Base-by-base conservation (phyloP, 2,329 filamentous ascomycete genomes). In the Alternaria sp. region DNA sequence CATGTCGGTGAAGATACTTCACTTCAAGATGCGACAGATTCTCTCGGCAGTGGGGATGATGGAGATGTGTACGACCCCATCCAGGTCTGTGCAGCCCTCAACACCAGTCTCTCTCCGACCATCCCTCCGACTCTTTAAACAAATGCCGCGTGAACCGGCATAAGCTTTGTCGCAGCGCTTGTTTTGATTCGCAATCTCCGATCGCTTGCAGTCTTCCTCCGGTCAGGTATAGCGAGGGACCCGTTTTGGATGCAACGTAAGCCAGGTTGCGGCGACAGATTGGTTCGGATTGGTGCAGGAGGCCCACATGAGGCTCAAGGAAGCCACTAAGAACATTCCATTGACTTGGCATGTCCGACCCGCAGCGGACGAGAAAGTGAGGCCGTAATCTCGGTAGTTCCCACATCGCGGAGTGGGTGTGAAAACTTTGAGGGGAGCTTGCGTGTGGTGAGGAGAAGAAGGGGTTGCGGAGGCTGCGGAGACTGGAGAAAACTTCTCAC, bases 41-140 rank as follows among this genome's bases (percentile, higher is more conserved):
- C 45, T 59, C 58, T 56, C 40, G 62, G 59, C 54, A 49, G 63
- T 65, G 60, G 60, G 56, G 63, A 59, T 30, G 30, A 32, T 44
- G 51, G 38, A 38, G 57, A 57, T 46, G 45, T 18, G 38, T 38
- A 57, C 50, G 46, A 51, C 38, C 36, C 57, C 44, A 49, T 57
- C 32, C 57, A 51, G 30, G 60, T 60, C 57, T 54, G 57, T 65
- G 60, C 63, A 56, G 32, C 9, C 48, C 57, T 59, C 60, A 59
- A 65, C 54, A 51, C 53, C 46, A 49, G 49, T 16, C 34, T 41
- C 22, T 43, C 53, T 40, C 53, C 57, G 45, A 59, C 59, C 51
- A 62, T 54, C 55, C 40, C 43, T 54, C 57, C 60, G 52, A 40
- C 43, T 63, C 48, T 61, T 61, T 30, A 27, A 38, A 52, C 50